Evolutionary conservation across 2,329 filamentous ascomycete genomes (phyloP).

Genomic region (Aspergillus fructus): DNA sequence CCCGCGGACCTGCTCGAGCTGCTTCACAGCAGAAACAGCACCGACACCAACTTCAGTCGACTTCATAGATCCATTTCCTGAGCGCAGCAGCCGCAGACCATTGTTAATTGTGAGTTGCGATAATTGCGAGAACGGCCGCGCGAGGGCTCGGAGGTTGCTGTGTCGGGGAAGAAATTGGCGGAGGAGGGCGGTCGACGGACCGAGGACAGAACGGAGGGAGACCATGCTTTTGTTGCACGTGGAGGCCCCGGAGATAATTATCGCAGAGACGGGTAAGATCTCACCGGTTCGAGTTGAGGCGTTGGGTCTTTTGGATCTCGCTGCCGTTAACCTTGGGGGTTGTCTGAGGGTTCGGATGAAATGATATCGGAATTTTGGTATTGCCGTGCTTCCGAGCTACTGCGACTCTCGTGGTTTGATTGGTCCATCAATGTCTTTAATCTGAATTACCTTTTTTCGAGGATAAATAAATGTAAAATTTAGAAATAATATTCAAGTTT

Average conservation of each 20-base stretch:
- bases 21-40: slow-evolving; percentile 23
- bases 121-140: slow-evolving; percentile 37
- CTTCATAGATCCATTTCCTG: slow-evolving; percentile 9
- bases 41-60: slow-evolving; percentile 18
- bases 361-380: slow-evolving; percentile 32
- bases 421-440: neutral
- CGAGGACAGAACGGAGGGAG: slow-evolving; percentile 35
- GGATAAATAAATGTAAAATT: neutral
- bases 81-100: slow-evolving; percentile 28
- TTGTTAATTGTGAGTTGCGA: slow-evolving; percentile 23
- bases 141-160: slow-evolving; percentile 25
- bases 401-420: neutral
- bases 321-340: neutral
- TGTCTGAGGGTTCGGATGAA: slow-evolving; percentile 26
- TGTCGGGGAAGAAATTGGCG: slow-evolving; percentile 35
- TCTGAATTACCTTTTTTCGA: too few relatives aligned
- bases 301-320: neutral
- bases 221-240: slow-evolving; percentile 26
- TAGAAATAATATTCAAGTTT: neutral
- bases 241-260: neutral
- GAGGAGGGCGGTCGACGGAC: slow-evolving; percentile 31
- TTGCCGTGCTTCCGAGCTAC: slow-evolving; percentile 21
- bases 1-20: slow-evolving; percentile 63
- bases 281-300: neutral
- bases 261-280: neutral